phyloP scores from a whole-genome alignment of 202 grass and related monocot species.

The Schoenoplectus tabernaemontani region DNA sequence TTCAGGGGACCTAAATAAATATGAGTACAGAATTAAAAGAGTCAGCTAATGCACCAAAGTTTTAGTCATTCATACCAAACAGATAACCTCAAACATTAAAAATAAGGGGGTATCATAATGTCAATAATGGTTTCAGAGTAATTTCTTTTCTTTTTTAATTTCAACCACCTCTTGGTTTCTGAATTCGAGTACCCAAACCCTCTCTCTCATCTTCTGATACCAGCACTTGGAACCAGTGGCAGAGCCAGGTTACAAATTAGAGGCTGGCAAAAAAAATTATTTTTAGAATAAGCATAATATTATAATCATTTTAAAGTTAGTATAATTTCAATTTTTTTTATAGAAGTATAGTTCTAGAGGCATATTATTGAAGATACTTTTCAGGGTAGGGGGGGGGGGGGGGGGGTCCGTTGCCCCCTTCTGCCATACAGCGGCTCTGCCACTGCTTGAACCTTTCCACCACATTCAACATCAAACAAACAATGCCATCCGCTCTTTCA shows the following conservation, averaged over 20 bases:
- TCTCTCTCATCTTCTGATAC: not conserved
- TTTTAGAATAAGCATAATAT: too few species aligned
- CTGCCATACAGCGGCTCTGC: too few species aligned
- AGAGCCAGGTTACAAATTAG: too few species aligned
- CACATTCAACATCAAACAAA: conserved; percentile 7
- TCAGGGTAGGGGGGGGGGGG: too few species aligned
- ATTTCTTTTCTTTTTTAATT: not conserved
- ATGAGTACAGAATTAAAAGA: conserved; percentile 7
- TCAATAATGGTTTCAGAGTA: not conserved
- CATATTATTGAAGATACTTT: too few species aligned
- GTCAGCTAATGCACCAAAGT: not conserved
- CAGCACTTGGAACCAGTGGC: too few species aligned
- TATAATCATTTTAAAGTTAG: too few species aligned
- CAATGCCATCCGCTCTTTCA: not conserved
- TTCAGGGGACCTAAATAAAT: conserved; percentile 41
- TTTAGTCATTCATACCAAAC: not conserved
- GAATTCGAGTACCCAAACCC: not conserved
- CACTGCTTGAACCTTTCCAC: not conserved
- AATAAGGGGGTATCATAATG: not conserved
- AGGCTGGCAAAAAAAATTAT: too few species aligned
- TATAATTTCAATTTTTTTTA: too few species aligned
- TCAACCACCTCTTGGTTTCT: not conserved
- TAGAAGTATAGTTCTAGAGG: too few species aligned
- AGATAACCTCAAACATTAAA: not conserved
- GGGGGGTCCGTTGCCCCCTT: too few species aligned